Percentiles rank a stretch among this genome's conserved stretches.
Conservation (phyloP, 192 early-diverging fungal genomes). For the Backusella psychrophila region DNA sequence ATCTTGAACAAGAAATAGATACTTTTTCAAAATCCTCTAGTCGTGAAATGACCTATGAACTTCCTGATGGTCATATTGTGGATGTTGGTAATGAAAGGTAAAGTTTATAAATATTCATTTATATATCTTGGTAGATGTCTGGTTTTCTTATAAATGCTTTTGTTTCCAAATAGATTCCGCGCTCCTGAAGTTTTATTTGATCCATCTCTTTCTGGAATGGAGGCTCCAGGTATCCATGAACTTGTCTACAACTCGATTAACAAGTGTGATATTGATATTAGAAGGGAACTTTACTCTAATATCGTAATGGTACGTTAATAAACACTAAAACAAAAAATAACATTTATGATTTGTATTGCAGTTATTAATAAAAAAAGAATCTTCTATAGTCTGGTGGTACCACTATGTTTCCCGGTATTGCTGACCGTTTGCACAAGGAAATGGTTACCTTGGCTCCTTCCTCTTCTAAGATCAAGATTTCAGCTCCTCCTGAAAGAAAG, state of each 20-base stretch:
- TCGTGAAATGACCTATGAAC: constrained; percentile 95
- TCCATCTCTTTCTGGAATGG: constrained; percentile 87
- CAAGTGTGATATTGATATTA: constrained; percentile 97
- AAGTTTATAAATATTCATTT: neutral
- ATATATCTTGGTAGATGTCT: too few species aligned
- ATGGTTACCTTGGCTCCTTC: neutral
- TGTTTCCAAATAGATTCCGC: constrained; percentile 76
- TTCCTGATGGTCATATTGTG: constrained; percentile 98
- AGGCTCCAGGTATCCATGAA: constrained; percentile 93
- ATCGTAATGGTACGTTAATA: constrained; percentile 1
- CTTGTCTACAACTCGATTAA: constrained; percentile 95
- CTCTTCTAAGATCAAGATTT: neutral
- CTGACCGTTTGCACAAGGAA: neutral
- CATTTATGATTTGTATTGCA: neutral
- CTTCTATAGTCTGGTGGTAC: neutral
- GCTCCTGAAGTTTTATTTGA: constrained; percentile 98
- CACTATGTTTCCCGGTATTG: neutral
- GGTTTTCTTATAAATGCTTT: constrained; percentile 66
- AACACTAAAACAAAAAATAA: neutral
- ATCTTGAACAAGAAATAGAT: constrained; percentile 97
- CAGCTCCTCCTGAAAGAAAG: constrained; percentile 5
- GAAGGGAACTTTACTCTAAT: constrained; percentile 86
- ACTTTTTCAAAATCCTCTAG: constrained; percentile 87
- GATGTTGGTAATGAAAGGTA: constrained; percentile 93
- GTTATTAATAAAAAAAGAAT: neutral